Conservation (phyloP, 495 filamentous ascomycete species). For the Acidomyces sp. region DNA sequence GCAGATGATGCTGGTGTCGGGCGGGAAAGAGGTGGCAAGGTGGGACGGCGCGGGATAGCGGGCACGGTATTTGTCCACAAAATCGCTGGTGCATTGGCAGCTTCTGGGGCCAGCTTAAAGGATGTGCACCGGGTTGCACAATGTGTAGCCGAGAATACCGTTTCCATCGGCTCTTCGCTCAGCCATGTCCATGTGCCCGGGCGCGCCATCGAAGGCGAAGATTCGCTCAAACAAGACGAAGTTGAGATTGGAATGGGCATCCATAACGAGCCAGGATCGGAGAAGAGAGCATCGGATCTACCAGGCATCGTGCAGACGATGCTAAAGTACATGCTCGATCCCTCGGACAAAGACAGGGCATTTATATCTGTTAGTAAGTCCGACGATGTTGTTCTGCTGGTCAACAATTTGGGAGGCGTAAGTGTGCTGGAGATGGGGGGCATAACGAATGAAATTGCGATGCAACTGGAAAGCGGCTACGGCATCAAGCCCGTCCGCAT, state of each 20-base stretch:
- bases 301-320: constrained; percentile 61
- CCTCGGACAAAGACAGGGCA: constrained; percentile 62
- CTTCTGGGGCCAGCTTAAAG: constrained; percentile 43
- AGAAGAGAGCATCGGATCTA: constrained; percentile 51
- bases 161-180: constrained; percentile 74
- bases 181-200: constrained; percentile 91
- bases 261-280: constrained; percentile 87
- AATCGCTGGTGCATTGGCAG: constrained; percentile 75
- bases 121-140: constrained; percentile 61
- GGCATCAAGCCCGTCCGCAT: constrained; percentile 59
- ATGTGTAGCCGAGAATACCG: constrained; percentile 59
- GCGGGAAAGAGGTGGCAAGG: constrained; percentile 67
- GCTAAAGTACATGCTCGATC: constrained; percentile 69
- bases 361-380: constrained; percentile 55
- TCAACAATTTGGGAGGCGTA: constrained; percentile 93
- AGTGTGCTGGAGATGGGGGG: constrained; percentile 80
- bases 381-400: constrained; percentile 58
- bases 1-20: constrained; percentile 95
- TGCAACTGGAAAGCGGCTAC: constrained; percentile 56
- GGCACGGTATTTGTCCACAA: constrained; percentile 85
- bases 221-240: constrained; percentile 50
- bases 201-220: constrained; percentile 37
- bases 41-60: constrained; percentile 80
- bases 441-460: constrained; percentile 75
- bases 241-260: constrained; percentile 97